A percentile compares a stretch with the other conserved stretches of the same genome.
phyloP scores from a whole-genome alignment of 805 yeast genomes.

The Ogataea angusta region DNA sequence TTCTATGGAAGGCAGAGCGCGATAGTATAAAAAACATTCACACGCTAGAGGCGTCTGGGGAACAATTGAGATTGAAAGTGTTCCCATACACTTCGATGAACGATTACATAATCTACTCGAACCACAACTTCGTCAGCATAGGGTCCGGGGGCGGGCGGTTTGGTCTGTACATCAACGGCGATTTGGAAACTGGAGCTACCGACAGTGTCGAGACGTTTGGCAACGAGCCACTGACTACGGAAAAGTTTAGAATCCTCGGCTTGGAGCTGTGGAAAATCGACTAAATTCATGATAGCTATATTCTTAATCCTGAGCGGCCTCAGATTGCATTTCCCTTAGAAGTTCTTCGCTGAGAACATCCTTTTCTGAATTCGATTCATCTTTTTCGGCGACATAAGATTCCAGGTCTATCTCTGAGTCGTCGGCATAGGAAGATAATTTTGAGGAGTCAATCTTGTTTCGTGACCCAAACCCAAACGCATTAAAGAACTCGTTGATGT shows the following conservation, averaged over 20 bases:
- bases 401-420: constrained; percentile 20
- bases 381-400: constrained; percentile 4
- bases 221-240: constrained; percentile 64
- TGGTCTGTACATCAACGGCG: constrained; percentile 84
- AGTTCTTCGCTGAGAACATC: constrained; percentile 12
- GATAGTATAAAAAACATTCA: constrained; percentile 34
- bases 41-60: constrained; percentile 14
- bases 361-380: constrained; percentile 1
- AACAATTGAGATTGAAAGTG: constrained; percentile 60
- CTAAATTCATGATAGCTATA: constrained; percentile 1
- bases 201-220: constrained; percentile 83
- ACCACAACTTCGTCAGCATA: constrained; percentile 69
- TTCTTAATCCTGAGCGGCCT: constrained; percentile 3
- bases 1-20: constrained; percentile 75
- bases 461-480: constrained; percentile 18
- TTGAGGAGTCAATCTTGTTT: constrained; percentile 11
- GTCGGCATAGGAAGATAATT: constrained; percentile 19
- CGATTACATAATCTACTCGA: constrained; percentile 81
- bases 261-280: constrained; percentile 80
- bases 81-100: constrained; percentile 86
- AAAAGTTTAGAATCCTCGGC: constrained; percentile 70
- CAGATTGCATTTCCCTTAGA: constrained; percentile 8
- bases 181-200: constrained; percentile 72
- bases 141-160: constrained; percentile 94
- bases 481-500: constrained; percentile 17